These are phyloP conservation scores for Colletotrichum orchidophilum DNA, from an alignment of 2,329 filamentous ascomycete genomes.

Conservation along the genomic window DNA sequence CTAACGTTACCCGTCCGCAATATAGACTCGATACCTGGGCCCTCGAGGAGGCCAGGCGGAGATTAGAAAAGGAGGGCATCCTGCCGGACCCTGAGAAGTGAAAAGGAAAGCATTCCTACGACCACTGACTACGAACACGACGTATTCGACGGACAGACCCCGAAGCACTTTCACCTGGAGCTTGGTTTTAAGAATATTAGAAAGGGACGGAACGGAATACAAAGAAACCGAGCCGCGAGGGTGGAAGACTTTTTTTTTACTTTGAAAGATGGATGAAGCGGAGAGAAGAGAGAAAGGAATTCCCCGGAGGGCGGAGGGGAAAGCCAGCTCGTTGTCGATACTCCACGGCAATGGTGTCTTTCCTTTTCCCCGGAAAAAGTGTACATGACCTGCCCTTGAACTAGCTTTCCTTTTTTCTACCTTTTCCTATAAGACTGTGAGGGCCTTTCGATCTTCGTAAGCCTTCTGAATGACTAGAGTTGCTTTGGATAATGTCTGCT, in stretches of 20 bases:
- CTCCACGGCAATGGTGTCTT: conserved; percentile 2
- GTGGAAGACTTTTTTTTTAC: neutral
- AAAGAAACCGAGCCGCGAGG: conserved; percentile 25
- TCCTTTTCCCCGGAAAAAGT: conserved; percentile 33
- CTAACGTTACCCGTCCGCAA: conserved; percentile 39
- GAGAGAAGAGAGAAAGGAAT: conserved; percentile 14
- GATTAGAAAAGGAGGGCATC: conserved; percentile 96
- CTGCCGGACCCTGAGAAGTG: conserved; percentile 76
- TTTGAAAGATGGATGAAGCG: neutral
- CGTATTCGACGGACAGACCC: conserved; percentile 4
- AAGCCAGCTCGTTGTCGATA: conserved; percentile 22
- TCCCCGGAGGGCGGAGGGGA: conserved; percentile 14
- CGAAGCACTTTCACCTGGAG: neutral
- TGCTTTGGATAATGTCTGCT: conserved; percentile 21
- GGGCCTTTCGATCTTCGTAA: conserved; percentile 32
- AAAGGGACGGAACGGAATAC: conserved; percentile 27
- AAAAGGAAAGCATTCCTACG: conserved; percentile 56
- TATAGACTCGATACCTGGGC: conserved; percentile 98
- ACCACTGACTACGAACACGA: neutral
- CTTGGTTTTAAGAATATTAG: conserved; percentile 16
- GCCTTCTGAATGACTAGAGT: conserved; percentile 28
- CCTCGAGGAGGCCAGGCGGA: conserved; percentile 92
- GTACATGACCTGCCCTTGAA: conserved; percentile 41
- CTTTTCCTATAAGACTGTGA: conserved; percentile 32
- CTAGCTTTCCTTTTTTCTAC: conserved; percentile 41